Evolutionary conservation across 768 basidiomycete species (phyloP).

Genomic region (Hydnomerulius pinastri): DNA sequence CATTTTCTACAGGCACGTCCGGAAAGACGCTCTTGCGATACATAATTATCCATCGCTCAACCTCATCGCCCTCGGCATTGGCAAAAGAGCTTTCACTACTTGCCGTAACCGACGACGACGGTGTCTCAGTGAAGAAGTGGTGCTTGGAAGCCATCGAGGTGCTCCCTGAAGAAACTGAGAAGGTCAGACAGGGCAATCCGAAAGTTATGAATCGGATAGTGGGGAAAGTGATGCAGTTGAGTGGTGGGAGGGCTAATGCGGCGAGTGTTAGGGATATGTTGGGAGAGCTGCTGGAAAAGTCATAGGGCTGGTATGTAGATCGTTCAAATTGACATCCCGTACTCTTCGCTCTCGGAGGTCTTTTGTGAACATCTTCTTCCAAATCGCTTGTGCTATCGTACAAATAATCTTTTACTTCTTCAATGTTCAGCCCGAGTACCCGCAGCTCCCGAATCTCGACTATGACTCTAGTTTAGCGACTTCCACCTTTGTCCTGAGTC

Average conservation of each 20-base stretch:
- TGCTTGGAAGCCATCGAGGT: conserved; percentile 66
- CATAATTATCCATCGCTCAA: conserved; percentile 51
- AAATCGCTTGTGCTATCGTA: not conserved
- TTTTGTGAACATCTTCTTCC: too few species aligned
- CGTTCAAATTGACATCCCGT: too few species aligned
- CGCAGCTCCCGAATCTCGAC: conserved; percentile 2
- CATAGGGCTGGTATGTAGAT: not conserved
- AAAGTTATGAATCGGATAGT: conserved; percentile 64
- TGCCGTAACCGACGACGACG: conserved; percentile 36
- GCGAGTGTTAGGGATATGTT: conserved; percentile 53
- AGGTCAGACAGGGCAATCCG: conserved; percentile 63
- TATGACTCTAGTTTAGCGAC: conserved; percentile 35
- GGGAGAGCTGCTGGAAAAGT: conserved; percentile 41
- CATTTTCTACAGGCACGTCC: conserved; percentile 57
- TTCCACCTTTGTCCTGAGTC: conserved; percentile 67
- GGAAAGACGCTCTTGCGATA: conserved; percentile 77
- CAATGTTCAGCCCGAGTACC: not conserved
- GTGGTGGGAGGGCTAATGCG: conserved; percentile 79
- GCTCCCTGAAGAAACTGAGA: conserved; percentile 67
- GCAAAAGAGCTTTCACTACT: conserved; percentile 52
- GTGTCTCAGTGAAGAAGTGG: conserved; percentile 47
- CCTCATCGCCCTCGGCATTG: conserved; percentile 42
- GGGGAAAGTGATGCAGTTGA: conserved; percentile 73
- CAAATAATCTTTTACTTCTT: not conserved
- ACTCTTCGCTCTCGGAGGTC: too few species aligned